Percentiles rank a stretch among this genome's conserved stretches.
These are phyloP conservation scores for Arachis hypogaea DNA, from an alignment of 306 rosid genomes.

Conservation along the genomic window DNA sequence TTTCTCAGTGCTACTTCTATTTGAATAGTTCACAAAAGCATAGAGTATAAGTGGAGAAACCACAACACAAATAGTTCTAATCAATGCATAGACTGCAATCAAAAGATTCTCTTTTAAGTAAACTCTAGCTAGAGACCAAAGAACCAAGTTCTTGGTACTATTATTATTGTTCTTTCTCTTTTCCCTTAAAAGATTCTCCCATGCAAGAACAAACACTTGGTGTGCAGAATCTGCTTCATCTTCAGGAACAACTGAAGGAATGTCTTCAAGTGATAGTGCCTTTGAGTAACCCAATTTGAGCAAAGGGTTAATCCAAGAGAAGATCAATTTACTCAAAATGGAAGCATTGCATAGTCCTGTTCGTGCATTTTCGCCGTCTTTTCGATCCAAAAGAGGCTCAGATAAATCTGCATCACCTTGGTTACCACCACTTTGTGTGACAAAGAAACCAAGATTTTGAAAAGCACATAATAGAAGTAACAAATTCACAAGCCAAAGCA, in stretches of 20 bases:
- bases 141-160: constrained; percentile 49
- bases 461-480: constrained; percentile 56
- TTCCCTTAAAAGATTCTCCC: constrained; percentile 55
- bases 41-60: constrained; percentile 69
- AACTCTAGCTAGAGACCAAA: constrained; percentile 53
- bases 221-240: constrained; percentile 60
- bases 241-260: constrained; percentile 66
- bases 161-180: constrained; percentile 38
- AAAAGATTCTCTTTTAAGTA: constrained; percentile 60
- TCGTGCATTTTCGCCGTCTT: constrained; percentile 36
- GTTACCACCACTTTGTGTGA: constrained; percentile 7
- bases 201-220: constrained; percentile 51
- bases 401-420: constrained; percentile 38
- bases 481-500: constrained; percentile 49
- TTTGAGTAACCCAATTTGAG: constrained; percentile 61
- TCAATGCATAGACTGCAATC: constrained; percentile 54
- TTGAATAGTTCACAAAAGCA: constrained; percentile 68
- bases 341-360: constrained; percentile 41
- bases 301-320: constrained; percentile 72
- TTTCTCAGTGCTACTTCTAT: constrained; percentile 37
- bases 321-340: constrained; percentile 55
- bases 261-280: constrained; percentile 58
- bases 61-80: constrained; percentile 52
- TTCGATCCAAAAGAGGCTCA: constrained; percentile 53
- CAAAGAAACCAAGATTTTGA: constrained; percentile 41